These are phyloP conservation scores for Globisporangium orthogonon DNA, from an alignment of 352 stramenopile species.

Conservation along the genomic window DNA sequence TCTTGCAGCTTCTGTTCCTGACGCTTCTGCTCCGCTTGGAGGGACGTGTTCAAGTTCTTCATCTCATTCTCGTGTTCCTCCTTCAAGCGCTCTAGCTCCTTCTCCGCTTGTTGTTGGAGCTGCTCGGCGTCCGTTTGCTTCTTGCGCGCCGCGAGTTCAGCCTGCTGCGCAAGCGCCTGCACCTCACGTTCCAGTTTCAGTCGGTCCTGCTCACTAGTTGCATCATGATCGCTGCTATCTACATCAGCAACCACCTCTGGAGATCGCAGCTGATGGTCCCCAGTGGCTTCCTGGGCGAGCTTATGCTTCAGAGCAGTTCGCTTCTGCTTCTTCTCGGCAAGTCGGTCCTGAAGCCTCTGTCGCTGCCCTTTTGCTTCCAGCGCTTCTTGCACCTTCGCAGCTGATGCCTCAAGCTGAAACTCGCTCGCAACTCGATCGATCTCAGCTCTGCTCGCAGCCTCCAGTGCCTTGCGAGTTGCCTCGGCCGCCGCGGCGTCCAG, in stretches of 20 bases:
- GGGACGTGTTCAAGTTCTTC: constrained; percentile 27
- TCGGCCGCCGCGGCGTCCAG: constrained; percentile 19
- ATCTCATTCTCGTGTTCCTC: constrained; percentile 58
- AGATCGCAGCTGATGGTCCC: constrained; percentile 7
- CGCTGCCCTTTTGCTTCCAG: constrained; percentile 8
- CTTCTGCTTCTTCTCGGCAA: constrained; percentile 27
- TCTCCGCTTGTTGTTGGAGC: constrained; percentile 38
- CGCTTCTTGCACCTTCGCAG: constrained; percentile 5
- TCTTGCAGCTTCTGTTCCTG: constrained; percentile 67
- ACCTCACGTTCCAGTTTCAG: constrained; percentile 38
- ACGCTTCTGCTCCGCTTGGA: constrained; percentile 46
- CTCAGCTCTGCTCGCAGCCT: constrained; percentile 20
- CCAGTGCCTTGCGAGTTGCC: constrained; percentile 22
- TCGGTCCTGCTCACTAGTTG: constrained; percentile 25
- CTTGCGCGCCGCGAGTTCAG: constrained; percentile 13
- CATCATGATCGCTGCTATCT: constrained; percentile 2
- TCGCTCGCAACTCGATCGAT: constrained; percentile 24
- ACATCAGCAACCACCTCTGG: neutral
- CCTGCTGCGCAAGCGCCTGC: constrained; percentile 18
- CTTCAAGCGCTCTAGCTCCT: constrained; percentile 47
- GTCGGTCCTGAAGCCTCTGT: constrained; percentile 18
- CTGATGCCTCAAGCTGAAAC: constrained; percentile 7
- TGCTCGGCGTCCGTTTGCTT: constrained; percentile 31
- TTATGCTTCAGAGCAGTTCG: constrained; percentile 15
- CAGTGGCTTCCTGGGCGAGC: constrained; percentile 45